These are phyloP conservation scores for Chrysopogon serrulatus DNA, from an alignment of 176 grass and related monocot species.

Conservation along the genomic window DNA sequence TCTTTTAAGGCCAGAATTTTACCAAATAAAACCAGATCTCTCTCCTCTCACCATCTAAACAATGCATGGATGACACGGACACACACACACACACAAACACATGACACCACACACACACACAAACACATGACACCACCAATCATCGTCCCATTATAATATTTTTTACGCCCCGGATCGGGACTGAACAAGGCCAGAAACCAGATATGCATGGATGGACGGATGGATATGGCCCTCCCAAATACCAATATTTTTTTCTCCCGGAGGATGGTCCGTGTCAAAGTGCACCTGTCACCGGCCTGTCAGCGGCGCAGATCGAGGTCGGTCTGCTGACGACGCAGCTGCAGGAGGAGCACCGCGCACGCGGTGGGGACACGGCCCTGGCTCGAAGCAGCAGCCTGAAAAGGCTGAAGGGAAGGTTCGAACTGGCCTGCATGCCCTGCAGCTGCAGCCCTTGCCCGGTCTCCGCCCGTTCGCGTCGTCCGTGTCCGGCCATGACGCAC, in stretches of 20 bases:
- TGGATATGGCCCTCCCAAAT: not conserved
- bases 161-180: not conserved
- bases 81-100: too few relatives aligned
- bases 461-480: not conserved
- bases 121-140: constrained; percentile 25
- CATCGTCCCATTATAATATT: constrained; percentile 15
- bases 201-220: not conserved
- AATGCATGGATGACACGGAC: too few relatives aligned
- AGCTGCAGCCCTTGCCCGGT: not conserved
- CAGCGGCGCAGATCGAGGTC: constrained; percentile 13
- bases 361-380: not conserved
- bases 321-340: constrained; percentile 17
- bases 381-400: not conserved
- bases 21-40: too few relatives aligned
- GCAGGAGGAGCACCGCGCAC: too few relatives aligned
- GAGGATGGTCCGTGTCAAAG: not conserved
- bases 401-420: constrained; percentile 38
- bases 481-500: not conserved
- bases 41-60: too few relatives aligned
- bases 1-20: too few relatives aligned
- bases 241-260: not conserved
- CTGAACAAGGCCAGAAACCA: not conserved
- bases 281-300: not conserved
- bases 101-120: not conserved
- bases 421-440: not conserved